Evolutionary conservation across 441 rosid genomes (phyloP).

Genomic region (Populus hybrid): DNA sequence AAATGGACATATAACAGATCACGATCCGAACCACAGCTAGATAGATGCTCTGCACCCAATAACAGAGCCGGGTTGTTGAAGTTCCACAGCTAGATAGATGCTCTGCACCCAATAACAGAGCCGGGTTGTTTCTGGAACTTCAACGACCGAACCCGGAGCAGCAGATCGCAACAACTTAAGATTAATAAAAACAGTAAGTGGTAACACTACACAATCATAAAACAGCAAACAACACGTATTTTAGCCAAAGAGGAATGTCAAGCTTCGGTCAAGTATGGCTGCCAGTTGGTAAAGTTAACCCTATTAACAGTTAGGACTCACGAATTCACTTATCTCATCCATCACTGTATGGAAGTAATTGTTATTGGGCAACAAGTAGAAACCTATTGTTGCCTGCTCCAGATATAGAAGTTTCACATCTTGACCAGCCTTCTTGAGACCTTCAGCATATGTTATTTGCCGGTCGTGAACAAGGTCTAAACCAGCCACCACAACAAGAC

Average conservation of each 20-base stretch:
- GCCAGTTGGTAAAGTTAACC: constrained; percentile 25
- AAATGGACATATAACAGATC: constrained; percentile 17
- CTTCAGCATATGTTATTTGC: constrained; percentile 80
- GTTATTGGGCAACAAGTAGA: constrained; percentile 89
- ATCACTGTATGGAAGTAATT: constrained; percentile 72
- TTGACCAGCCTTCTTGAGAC: constrained; percentile 55
- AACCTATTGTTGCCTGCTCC: constrained; percentile 83
- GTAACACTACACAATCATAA: constrained; percentile 29
- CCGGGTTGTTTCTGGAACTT: background rate
- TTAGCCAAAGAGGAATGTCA: constrained; percentile 25
- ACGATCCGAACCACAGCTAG: constrained; percentile 22
- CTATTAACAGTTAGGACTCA: constrained; percentile 44
- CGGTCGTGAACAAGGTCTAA: constrained; percentile 88
- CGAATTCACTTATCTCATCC: constrained; percentile 78
- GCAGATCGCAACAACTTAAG: constrained; percentile 15
- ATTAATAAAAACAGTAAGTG: constrained; percentile 25
- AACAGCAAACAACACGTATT: constrained; percentile 24
- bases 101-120: no score
- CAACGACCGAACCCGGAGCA: constrained; percentile 16
- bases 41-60: constrained; percentile 34
- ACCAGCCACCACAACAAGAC: constrained; percentile 85
- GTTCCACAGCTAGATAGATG: no score
- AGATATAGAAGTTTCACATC: constrained; percentile 67
- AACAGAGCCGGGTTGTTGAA: constrained; percentile 23
- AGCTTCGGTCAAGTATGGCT: constrained; percentile 27